Base-by-base conservation (phyloP, 1,284 basidiomycete species). In the Xanthoconium separans region DNA sequence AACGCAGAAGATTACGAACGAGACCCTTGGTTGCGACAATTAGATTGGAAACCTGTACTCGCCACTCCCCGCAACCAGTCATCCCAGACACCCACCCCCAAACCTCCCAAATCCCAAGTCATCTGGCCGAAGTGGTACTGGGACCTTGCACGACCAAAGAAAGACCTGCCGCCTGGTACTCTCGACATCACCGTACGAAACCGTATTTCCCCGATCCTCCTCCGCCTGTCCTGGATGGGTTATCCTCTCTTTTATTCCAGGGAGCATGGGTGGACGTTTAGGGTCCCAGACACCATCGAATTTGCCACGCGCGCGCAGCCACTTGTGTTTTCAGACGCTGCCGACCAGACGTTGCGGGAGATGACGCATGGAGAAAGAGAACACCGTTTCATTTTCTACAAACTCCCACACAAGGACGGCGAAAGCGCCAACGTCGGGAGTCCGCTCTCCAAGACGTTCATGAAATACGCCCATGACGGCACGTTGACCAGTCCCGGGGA, bases 91-190 rank as follows among this genome's bases (percentile, higher is more conserved):
- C 22, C 47, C 11, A 15, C 46, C 2, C 44, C 56, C 0, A 15
- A 50, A 43, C 22, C 4, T 5, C 51, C 51, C 5, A 59, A 54
- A 13, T 42, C 48, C 6, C 62, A 55, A 36, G 77, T 85, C 0
- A 56, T 76, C 30, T 88, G 86, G 86, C 96, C 95, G 0, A 92
- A 94, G 66, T 99, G 97, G 96, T 99, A 94, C 69, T 96, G 91
- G 93, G 94, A 98, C 39, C 81, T 95, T 4, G 75, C 86, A 5
- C 85, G 77, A 61, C 87, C 88, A 4, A 85, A 81, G 72, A 88
- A 87, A 63, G 83, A 75, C 55, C 62, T 75, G 47, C 73, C 80
- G 1, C 83, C 85, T 0, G 87, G 87, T 6, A 80, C 85, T 3
- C 79, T 98, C 30, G 93, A 97, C 64, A 76, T 99, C 52, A 95